Percentiles rank a stretch among this genome's conserved stretches.
phyloP scores from a whole-genome alignment of 192 early-diverging fungal genomes.

The Coemansia sp. region DNA sequence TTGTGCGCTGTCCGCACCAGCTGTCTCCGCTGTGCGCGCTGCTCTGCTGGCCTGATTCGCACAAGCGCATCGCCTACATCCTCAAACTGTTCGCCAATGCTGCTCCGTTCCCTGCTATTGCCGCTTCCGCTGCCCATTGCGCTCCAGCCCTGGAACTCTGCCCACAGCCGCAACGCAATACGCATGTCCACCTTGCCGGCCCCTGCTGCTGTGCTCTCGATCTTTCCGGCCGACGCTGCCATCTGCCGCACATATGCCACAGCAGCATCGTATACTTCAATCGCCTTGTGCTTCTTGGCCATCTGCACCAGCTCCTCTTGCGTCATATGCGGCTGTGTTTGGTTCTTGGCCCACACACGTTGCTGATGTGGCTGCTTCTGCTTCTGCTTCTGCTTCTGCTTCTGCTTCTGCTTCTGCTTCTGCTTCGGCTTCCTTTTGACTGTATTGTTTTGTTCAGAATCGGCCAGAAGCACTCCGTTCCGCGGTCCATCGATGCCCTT shows the following conservation, averaged over 20 bases:
- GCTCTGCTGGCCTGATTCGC: background rate
- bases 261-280: slow-evolving; percentile 4
- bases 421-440: background rate
- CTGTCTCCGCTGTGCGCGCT: background rate
- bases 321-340: background rate
- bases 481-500: background rate
- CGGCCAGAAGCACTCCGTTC: background rate
- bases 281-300: background rate
- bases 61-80: slow-evolving; percentile 6
- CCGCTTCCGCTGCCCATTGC: background rate
- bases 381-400: background rate
- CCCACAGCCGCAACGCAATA: slow-evolving; percentile 23
- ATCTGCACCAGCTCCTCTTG: slow-evolving; percentile 3
- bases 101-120: background rate
- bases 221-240: slow-evolving; percentile 2
- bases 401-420: background rate
- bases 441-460: background rate
- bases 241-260: slow-evolving; percentile 5
- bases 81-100: slow-evolving; percentile 1
- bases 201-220: background rate
- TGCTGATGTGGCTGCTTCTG: background rate
- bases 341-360: background rate
- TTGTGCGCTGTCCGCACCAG: background rate
- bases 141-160: slow-evolving; percentile 33
- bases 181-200: slow-evolving; percentile 3